Base-by-base conservation (phyloP, 169 alveolate species). In the Fabrea salina region DNA sequence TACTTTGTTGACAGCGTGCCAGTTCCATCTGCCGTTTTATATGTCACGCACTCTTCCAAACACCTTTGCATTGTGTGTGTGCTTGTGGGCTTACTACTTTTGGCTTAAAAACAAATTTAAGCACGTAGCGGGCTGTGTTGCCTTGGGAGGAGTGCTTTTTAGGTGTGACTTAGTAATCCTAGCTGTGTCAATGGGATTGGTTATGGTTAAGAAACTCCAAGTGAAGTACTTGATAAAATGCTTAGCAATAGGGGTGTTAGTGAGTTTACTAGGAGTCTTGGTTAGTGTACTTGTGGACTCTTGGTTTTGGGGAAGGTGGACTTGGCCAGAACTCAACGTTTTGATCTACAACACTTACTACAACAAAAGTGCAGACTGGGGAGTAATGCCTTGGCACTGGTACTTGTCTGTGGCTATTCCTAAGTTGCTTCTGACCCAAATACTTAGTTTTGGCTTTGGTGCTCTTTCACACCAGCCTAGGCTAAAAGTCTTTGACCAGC, bases 321-420 rank as follows among this genome's bases (percentile, higher is more conserved):
- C 82, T 68, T 87, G 92, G 92, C 92, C 92, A 7, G 92, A 87
- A 57, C 54, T 74, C 5, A 39, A 82, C 33, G 90, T 83, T n/a
- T 54, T 87, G 7, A 27, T 75, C 40, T 87, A 77, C 66, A 87
- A 87, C 50, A 80, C 88, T 19, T 76, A 71, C 3, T 32, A 47
- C 76, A 84, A 87, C 75, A 87, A 87, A 41, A 77, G 87, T 57
- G 37, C 39, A 44, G 87, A 82, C 51, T 87, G 90, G 88, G 92
- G 92, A 2, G 67, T 32, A 6, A 54, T 68, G 2, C 88, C 88
- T 13, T 80, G 84, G 86, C 76, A 80, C 49, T 87, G 92, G 88
- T 87, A 87, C 47, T 75, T 87, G 44, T 33, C 77, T 7, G 68
- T 41, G 22, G 93, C 91, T 13, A 75, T 86, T 4, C 90, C 91